phyloP scores from a whole-genome alignment of 2,329 filamentous ascomycete genomes.

The Neofusicoccum parvum region DNA sequence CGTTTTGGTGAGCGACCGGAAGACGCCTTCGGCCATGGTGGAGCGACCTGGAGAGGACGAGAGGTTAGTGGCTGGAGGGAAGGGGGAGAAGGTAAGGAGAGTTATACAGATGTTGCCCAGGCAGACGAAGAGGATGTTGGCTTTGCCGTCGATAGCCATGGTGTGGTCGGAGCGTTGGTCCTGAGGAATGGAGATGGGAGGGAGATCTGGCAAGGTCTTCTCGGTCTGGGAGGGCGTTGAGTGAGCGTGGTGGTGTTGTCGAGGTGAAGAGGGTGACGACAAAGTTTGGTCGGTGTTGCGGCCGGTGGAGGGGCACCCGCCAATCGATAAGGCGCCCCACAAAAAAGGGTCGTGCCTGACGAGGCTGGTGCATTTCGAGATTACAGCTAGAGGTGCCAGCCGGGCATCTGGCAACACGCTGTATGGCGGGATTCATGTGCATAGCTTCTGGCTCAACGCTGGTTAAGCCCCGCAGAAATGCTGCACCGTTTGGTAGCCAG shows the following conservation, averaged over 20 bases:
- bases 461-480: neutral
- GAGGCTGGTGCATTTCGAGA: neutral
- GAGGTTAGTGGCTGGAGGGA: slow-evolving; percentile 34
- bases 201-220: too few species aligned
- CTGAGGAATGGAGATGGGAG: neutral
- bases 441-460: neutral
- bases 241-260: neutral
- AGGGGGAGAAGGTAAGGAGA: slow-evolving; percentile 23
- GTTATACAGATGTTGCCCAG: slow-evolving; percentile 86
- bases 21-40: slow-evolving; percentile 95
- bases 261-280: neutral
- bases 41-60: slow-evolving; percentile 59
- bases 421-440: too few species aligned
- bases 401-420: too few species aligned
- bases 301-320: neutral
- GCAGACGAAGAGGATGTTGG: slow-evolving; percentile 91
- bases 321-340: slow-evolving; percentile 11
- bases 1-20: slow-evolving; percentile 67
- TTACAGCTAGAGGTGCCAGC: too few species aligned
- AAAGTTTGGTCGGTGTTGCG: slow-evolving; percentile 5
- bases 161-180: neutral
- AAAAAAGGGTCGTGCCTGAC: slow-evolving; percentile 4
- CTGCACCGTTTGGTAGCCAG: neutral
- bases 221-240: neutral
- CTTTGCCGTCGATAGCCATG: slow-evolving; percentile 26